Base-by-base conservation (phyloP, 1,139 yeast genomes). In the Candida pseudoviswanathii region DNA sequence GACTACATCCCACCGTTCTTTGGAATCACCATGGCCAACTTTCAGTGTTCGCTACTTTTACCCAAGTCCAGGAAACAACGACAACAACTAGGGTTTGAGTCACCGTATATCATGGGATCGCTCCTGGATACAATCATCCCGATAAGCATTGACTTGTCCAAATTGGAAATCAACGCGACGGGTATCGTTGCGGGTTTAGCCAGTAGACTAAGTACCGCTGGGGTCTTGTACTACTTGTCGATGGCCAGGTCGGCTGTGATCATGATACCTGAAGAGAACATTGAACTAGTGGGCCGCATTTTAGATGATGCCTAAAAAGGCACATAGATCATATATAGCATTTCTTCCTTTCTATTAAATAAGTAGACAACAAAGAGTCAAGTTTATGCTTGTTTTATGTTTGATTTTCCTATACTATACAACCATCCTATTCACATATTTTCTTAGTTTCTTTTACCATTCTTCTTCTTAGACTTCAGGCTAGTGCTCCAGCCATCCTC, bases 401-500 rank as follows among this genome's bases (percentile, higher is more conserved):
- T 21, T 32, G 6, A 32, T 25, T 11, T 32, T 9, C 31, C 40
- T 37, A 37, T 24, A 36, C 22, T 36, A 22, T 37, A 37, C 40
- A 37, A 37, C 30, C 16, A 37, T 24, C 29, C 40, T 8, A 37
- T 37, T 24, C 29, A 24, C 40, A 24, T 5, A 11, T 5, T 9
- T 3, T 5, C 10, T 32, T 27, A 47, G 16, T 32, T 33, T 44
- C 38, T 39, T 45, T 57, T 60, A 42, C 52, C 60, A 30, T 46
- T 45, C 63, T 78, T 81, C 75, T 86, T 88, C 67, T 85, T 86
- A 43, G 82, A 72, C 58, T 72, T 74, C 42, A 66, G 66, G 50
- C 71, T 72, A 49, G 80, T 74, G 52, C 77, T 73, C 95, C 96
- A 89, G 38, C 92, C 96, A 54, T 89, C 96, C 48, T 79, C 84